Conservation (phyloP, 2,329 filamentous ascomycete species). For the Hymenoscyphus occultus region DNA sequence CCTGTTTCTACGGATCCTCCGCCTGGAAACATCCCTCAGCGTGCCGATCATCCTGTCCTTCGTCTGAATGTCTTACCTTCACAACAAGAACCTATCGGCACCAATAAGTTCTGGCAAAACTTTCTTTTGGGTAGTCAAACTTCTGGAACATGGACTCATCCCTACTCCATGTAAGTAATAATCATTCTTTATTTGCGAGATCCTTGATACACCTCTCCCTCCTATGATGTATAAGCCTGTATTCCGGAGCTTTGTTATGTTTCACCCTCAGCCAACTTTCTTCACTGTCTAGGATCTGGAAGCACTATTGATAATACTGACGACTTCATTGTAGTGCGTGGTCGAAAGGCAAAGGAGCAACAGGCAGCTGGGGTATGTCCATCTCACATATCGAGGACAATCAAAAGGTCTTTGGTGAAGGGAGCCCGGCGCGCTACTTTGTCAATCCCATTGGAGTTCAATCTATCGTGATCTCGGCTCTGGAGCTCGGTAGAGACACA, state of each 20-base stretch:
- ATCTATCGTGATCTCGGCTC: slow-evolving; percentile 75
- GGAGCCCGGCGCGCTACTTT: slow-evolving; percentile 67
- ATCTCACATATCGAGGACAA: slow-evolving; percentile 69
- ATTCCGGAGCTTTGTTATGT: not conserved
- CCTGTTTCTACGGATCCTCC: slow-evolving; percentile 54
- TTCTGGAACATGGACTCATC: slow-evolving; percentile 69
- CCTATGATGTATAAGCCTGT: not conserved
- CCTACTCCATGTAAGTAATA: slow-evolving; percentile 55
- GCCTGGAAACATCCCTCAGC: slow-evolving; percentile 45
- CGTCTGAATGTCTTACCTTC: slow-evolving; percentile 46
- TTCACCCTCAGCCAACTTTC: too few species aligned
- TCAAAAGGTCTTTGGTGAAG: slow-evolving; percentile 65
- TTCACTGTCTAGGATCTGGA: not conserved
- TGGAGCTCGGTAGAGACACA: slow-evolving; percentile 64
- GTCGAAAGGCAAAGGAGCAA: slow-evolving; percentile 59
- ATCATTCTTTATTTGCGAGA: not conserved
- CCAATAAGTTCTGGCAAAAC: slow-evolving; percentile 81
- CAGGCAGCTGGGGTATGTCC: slow-evolving; percentile 72
- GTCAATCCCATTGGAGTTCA: slow-evolving; percentile 80
- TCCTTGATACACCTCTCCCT: not conserved
- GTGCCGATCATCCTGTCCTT: slow-evolving; percentile 57
- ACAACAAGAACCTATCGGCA: slow-evolving; percentile 53
- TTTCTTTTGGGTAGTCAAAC: slow-evolving; percentile 74
- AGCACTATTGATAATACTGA: not conserved
- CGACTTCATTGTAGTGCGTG: slow-evolving; percentile 43